Percentiles rank a stretch among this genome's conserved stretches.
Conservation (phyloP, 2,329 filamentous ascomycete species). For the Tolypocladium ovalisporum region DNA sequence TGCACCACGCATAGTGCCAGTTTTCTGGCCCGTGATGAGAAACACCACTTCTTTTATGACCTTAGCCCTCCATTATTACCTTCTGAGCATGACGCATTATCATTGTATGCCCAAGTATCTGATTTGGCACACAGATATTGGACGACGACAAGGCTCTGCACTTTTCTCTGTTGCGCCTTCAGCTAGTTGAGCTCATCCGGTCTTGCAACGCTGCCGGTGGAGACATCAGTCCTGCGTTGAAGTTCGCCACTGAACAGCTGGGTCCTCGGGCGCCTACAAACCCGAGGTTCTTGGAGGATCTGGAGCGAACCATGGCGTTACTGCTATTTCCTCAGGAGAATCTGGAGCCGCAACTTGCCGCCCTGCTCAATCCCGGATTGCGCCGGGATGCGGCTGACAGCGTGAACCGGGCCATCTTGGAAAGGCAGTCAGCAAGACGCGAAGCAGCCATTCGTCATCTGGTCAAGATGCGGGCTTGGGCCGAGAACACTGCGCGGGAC, state of each 20-base stretch:
- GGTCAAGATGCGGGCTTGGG: conserved; percentile 75
- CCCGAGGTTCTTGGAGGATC: conserved; percentile 68
- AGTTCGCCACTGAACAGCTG: conserved; percentile 79
- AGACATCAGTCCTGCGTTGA: conserved; percentile 69
- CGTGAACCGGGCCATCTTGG: conserved; percentile 83
- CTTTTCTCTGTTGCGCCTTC: conserved; percentile 80
- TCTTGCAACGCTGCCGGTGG: conserved; percentile 55
- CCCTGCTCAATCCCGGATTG: conserved; percentile 67
- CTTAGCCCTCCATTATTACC: conserved; percentile 1
- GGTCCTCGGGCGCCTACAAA: conserved; percentile 79
- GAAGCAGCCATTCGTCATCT: conserved; percentile 77
- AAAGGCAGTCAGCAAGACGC: conserved; percentile 57
- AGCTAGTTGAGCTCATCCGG: conserved; percentile 88
- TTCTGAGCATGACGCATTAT: not conserved
- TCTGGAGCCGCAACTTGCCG: conserved; percentile 63
- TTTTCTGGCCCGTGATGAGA: conserved; percentile 79
- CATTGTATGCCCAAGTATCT: not conserved
- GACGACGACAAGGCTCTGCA: conserved; percentile 75
- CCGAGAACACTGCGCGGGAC: conserved; percentile 51
- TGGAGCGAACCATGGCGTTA: conserved; percentile 88
- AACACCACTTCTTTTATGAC: conserved; percentile 49
- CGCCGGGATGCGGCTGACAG: conserved; percentile 73
- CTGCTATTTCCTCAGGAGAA: conserved; percentile 79
- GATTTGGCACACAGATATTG: conserved; percentile 55
- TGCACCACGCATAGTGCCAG: conserved; percentile 98